phyloP scores from a whole-genome alignment of 2,329 filamentous ascomycete genomes.

The Sclerotinia nivalis region DNA sequence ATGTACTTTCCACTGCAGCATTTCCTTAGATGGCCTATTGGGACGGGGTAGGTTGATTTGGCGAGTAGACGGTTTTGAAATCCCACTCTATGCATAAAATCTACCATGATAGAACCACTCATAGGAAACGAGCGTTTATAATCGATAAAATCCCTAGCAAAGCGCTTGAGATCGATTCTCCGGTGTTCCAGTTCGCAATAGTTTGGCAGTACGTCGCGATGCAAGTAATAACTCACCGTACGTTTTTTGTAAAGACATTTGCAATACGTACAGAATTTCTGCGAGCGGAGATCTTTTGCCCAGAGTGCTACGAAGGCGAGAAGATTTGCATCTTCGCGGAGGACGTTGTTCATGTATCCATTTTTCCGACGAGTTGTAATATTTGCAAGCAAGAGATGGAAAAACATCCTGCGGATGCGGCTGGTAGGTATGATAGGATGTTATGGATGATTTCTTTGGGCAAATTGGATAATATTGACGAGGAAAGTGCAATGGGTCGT shows the following conservation, averaged over 20 bases:
- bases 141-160: no score
- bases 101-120: no score
- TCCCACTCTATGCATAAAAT: no score
- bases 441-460: neutral
- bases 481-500: neutral
- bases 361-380: neutral
- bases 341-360: neutral
- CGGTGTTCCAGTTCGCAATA: no score
- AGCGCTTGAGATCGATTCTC: no score
- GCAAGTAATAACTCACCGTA: neutral
- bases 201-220: fast-evolving
- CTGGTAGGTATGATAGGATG: neutral
- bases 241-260: neutral
- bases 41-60: no score
- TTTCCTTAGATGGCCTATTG: no score
- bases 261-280: neutral
- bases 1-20: neutral
- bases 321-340: neutral
- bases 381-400: neutral
- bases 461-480: neutral
- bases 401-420: neutral
- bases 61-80: no score
- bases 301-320: neutral
- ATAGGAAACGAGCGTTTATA: no score
- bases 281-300: neutral